Evolutionary conservation across 768 basidiomycete species (phyloP), one percentile per base, ranked within the genome.

Genomic region (Hydnomerulius pinastri): DNA sequence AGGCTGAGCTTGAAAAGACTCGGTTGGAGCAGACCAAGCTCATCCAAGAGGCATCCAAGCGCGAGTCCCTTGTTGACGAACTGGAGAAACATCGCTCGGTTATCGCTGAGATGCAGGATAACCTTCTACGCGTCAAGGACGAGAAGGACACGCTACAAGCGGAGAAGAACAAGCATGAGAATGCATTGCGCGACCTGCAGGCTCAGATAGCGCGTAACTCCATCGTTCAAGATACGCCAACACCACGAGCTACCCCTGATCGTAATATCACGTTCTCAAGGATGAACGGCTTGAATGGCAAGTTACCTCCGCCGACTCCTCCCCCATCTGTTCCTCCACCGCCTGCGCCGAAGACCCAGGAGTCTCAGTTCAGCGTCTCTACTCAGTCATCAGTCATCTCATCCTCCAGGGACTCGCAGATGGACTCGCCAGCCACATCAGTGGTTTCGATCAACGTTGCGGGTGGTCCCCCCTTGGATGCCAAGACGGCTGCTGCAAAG

Each of bases 251-350:
- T 47, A 49, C 69, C 41, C 70, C 79, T 17, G 82, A 84, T 29
- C 80, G 83, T 12, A 77, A 72, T 43, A 54, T 77, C 27, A 67
- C 80, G 10, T 86, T 80, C 62, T 76, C 76, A 29, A 80, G 87
- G 48, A 70, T 78, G 46, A 79, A 78, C 51, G 81, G 80, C 36
- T 68, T 90, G 42, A 81, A 87, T 35, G 72, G 82, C 24, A 94
- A 93, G 69, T 79, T 89, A 13, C 92, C 92, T 25, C 93, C 92
- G 15, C 87, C 90, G 0, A 89, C 88, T 0, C 68, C 67, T 0
- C 92, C 93, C 8, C 91, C 94, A 10, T 94, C 93, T 0, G 79
- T 88, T 27, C 81, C 91, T 10, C 94, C 94, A 1, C 90, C 90
- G 18, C 90, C 90, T 15, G 82, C 86, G 4, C 90, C 90, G 21